Base-by-base conservation (phyloP, 139 green algal species). In the Auxenochlorella pyrenoidosa region DNA sequence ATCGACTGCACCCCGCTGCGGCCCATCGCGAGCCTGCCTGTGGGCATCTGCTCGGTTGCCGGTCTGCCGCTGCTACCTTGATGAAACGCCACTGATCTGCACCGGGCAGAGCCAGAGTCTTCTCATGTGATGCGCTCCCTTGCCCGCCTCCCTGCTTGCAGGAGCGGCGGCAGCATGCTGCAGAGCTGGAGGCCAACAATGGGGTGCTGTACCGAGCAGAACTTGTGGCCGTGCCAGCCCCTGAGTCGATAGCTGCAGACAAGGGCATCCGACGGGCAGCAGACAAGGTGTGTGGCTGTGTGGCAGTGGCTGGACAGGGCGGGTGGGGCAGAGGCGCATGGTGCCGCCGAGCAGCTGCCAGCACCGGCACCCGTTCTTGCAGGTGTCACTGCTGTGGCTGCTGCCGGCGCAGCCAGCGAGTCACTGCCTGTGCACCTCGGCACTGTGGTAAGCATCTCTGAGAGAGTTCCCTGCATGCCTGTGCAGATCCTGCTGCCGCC, bases 401-500 rank as follows among this genome's bases (percentile, higher is more conserved):
- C n/a, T 75, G 68, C n/a, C 0, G 68, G 24, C 5, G 68, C 68
- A 28, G 68, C n/a, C 13, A 3, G 15, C 12, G 22, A 24, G 16
- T 2, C 54, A 41, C 10, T 41, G 18, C n/a, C 68, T 26, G 0
- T n/a, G 24, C 36, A 15, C 32, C 36, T 51, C 13, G 19, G n/a
- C n/a, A n/a, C n/a, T n/a, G n/a, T n/a, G n/a, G n/a, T n/a, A n/a
- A n/a, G n/a, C n/a, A n/a, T n/a, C n/a, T n/a, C 18, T 76, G 70
- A 19, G 1, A 41, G 70, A 5, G 12, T 24, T 10, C 34, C 18
- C 36, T n/a, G 63, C 12, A 2, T 38, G 28, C 13, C 30, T n/a
- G 24, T 24, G 24, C 92, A 94, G 92, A 71, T 94, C 18, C 36
- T 94, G 70, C 94, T 98, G 44, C 95, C 96, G 10, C 65, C 93